Evolutionary conservation across 1,284 basidiomycete species (phyloP).

Genomic region (Phlebopus sp.): DNA sequence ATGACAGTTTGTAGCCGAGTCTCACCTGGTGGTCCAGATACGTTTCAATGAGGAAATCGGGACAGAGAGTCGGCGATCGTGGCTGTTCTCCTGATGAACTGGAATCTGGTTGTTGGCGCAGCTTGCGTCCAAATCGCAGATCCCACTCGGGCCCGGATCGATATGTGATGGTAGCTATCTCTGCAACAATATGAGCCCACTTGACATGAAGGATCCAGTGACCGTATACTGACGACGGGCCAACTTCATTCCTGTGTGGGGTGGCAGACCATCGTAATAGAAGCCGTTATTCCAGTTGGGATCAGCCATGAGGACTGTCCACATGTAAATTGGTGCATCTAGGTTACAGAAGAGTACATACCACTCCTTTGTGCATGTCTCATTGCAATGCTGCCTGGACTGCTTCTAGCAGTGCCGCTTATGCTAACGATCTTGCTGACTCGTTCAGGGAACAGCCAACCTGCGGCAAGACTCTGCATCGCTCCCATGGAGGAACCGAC

Average conservation of each 20-base stretch:
- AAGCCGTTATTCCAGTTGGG: constrained; percentile 99
- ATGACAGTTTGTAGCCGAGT: not conserved
- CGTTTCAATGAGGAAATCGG: constrained; percentile 98
- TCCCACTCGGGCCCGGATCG: constrained; percentile 99
- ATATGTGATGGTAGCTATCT: constrained; percentile 99
- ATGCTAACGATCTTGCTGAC: constrained; percentile 91
- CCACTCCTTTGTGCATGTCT: constrained; percentile 94
- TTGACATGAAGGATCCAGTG: not conserved
- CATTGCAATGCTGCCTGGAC: constrained; percentile 92
- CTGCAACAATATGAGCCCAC: constrained; percentile 38
- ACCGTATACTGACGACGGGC: constrained; percentile 74
- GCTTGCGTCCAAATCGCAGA: constrained; percentile 85
- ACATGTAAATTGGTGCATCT: constrained; percentile 7
- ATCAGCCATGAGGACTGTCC: constrained; percentile 94
- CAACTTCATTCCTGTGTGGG: constrained; percentile 98
- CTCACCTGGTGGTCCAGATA: constrained; percentile 93
- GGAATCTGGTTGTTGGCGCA: constrained; percentile 37
- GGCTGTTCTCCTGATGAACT: constrained; percentile 18
- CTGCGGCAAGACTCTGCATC: constrained; percentile 97
- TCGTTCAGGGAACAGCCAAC: constrained; percentile 87
- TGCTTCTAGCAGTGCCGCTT: constrained; percentile 90
- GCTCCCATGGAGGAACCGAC: constrained; percentile 96
- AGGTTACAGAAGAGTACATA: constrained; percentile 37
- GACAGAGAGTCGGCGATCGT: constrained; percentile 78
- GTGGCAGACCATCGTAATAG: constrained; percentile 93